These are phyloP conservation scores for Ophiostoma sp. DNA, from an alignment of 2,329 filamentous ascomycete genomes.

Conservation along the genomic window DNA sequence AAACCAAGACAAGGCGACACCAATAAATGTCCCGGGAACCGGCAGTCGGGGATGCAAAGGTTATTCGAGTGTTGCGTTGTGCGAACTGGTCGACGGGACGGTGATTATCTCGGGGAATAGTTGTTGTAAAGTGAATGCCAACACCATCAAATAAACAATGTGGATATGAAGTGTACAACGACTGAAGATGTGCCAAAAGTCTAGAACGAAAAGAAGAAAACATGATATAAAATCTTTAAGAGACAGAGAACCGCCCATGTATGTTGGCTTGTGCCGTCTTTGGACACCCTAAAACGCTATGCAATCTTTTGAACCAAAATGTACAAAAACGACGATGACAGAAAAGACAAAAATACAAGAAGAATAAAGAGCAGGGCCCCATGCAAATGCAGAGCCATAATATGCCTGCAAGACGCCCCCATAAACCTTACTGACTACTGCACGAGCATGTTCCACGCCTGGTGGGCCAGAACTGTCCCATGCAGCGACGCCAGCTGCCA, in stretches of 20 bases:
- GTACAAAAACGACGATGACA: neutral
- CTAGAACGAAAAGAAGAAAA: neutral
- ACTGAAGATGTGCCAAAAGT: neutral
- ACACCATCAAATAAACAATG: neutral
- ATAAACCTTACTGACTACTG: neutral
- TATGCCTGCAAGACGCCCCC: neutral
- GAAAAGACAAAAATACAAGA: neutral
- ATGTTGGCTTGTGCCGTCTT: neutral
- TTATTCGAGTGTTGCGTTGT: neutral
- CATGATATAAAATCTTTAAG: neutral
- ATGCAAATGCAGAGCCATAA: neutral
- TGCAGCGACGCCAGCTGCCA: constrained; percentile 30
- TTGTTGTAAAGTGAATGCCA: neutral
- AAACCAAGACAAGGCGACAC: neutral
- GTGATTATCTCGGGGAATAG: neutral
- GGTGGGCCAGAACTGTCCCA: constrained; percentile 23
- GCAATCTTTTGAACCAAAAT: constrained; percentile 6
- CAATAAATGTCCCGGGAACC: neutral
- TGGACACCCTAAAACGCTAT: constrained; percentile 15
- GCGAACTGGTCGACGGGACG: neutral
- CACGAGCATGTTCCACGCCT: constrained; percentile 25
- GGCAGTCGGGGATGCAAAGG: neutral
- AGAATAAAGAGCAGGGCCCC: neutral
- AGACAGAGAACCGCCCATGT: neutral
- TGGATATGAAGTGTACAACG: neutral